phyloP scores from a whole-genome alignment of 2,329 filamentous ascomycete species.

The Stromatinia cepivora region DNA sequence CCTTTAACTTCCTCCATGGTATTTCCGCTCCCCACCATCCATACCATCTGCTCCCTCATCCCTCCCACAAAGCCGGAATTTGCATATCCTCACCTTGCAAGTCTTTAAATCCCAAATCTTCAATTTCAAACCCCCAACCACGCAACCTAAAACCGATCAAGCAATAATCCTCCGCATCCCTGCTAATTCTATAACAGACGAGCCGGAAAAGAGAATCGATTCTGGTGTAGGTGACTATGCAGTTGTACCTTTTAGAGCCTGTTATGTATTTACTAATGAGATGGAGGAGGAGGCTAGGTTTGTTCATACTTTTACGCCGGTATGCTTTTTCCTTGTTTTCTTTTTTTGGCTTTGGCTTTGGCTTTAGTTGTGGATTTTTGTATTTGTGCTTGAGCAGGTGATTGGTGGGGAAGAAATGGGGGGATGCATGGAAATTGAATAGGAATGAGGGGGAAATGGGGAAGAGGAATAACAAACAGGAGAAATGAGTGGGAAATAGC shows the following conservation, averaged over 20 bases:
- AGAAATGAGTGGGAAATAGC: too few species aligned
- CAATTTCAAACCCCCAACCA: too few species aligned
- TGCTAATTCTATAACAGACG: background rate
- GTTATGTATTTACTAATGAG: slow-evolving; percentile 23
- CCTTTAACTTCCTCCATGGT: too few species aligned
- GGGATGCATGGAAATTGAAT: background rate
- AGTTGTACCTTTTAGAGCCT: slow-evolving; percentile 12
- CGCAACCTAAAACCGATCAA: background rate
- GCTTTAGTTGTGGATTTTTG: background rate
- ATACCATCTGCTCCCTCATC: too few species aligned
- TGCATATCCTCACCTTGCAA: too few species aligned
- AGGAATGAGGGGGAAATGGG: background rate
- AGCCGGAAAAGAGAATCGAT: background rate
- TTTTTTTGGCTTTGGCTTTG: background rate
- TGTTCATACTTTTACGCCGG: slow-evolving; percentile 17
- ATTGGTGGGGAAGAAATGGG: too few species aligned
- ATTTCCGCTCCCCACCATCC: background rate
- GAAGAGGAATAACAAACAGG: too few species aligned
- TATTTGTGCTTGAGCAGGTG: too few species aligned
- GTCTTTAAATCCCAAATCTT: too few species aligned
- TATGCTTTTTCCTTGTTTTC: background rate
- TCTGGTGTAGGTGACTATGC: slow-evolving; percentile 20
- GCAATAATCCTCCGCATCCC: slow-evolving; percentile 6
- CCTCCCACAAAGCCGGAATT: too few species aligned
- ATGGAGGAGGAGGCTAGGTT: slow-evolving; percentile 13